phyloP scores from a whole-genome alignment of 1,284 basidiomycete species.

The Erythrobasidium hasegawianum region DNA sequence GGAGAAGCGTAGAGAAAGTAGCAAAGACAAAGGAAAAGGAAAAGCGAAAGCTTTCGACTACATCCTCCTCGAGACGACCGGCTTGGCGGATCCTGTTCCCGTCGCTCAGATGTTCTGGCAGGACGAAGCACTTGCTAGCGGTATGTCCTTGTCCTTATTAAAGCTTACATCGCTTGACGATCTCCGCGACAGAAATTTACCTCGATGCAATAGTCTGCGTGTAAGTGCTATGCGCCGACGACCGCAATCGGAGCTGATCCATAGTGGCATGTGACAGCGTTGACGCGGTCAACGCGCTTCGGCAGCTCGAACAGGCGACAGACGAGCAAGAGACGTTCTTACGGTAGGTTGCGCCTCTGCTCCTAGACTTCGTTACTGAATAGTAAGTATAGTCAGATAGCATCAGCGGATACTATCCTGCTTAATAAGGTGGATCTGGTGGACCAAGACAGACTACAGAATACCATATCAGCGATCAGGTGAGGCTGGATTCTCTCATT shows the following conservation, averaged over 20 bases:
- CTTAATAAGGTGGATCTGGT: conserved; percentile 64
- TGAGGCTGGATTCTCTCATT: conserved; percentile 34
- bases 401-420: conserved; percentile 50
- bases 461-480: conserved; percentile 59
- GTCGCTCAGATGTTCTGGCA: conserved; percentile 87
- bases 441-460: conserved; percentile 47
- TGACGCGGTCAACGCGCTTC: conserved; percentile 71
- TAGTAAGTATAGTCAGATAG: conserved; percentile 69
- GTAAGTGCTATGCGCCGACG: too few relatives aligned
- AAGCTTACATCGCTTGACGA: neutral
- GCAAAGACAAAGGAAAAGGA: conserved; percentile 49
- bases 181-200: conserved; percentile 57
- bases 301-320: conserved; percentile 54
- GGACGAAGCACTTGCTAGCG: conserved; percentile 64
- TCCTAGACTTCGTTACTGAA: neutral
- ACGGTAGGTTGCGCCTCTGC: neutral
- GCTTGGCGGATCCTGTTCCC: conserved; percentile 87
- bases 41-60: conserved; percentile 78
- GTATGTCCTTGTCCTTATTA: conserved; percentile 3
- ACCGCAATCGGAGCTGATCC: too few relatives aligned
- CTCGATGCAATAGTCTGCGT: conserved; percentile 88
- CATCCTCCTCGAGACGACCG: conserved; percentile 87
- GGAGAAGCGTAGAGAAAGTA: conserved; percentile 35
- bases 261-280: conserved; percentile 8
- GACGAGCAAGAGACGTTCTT: conserved; percentile 27